Base-by-base conservation (phyloP, 164 flowering plant genomes). In the Dillenia suffruticosa region DNA sequence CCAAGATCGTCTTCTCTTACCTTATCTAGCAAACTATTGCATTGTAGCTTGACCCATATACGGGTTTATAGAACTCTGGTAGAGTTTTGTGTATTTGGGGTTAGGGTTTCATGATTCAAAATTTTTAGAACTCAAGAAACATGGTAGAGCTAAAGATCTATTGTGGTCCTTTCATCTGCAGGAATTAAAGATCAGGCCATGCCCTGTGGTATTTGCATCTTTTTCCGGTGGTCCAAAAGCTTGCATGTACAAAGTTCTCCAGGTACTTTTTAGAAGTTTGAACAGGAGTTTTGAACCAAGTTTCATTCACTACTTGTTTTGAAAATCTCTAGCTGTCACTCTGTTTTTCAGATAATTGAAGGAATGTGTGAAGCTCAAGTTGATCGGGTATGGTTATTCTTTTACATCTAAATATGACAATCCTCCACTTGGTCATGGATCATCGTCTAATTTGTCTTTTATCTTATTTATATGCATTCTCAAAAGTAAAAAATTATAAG, bases 181-280 rank as follows among this genome's bases (percentile, higher is more conserved):
- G 98, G 98, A 82, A 71, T 75, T 93, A 51, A 90, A 79, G 77
- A 53, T 74, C 9, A 79, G 81, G 68, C 89, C 92, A 57, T 74
- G 80, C 64, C 98, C 97, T 12, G 84, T 90, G 10, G 92, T 90
- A 43, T 84, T 93, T 70, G 92, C 90, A 43, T 80, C 96, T 1
- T 90, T 93, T 78, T 93, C 98, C 57, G 97, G 97, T 62, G 98
- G 96, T 58, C 86, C 98, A 11, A 93, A 87, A 70, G 84, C 96
- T 49, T 93, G 98, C 78, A 85, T 90, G 96, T 90, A 82, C 74
- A 90, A 89, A 72, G 85, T 82, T 71, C 87, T 93, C 65, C 98
- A 93, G 96, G 98, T 93, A 80, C 55, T 16, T 32, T 16, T 62
- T 1, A 26, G 5, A 49, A 56, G 7, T 60, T 45, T 60, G 40